These are phyloP conservation scores for Aspergillus uvarum DNA, from an alignment of 2,329 filamentous ascomycete genomes.

Conservation along the genomic window DNA sequence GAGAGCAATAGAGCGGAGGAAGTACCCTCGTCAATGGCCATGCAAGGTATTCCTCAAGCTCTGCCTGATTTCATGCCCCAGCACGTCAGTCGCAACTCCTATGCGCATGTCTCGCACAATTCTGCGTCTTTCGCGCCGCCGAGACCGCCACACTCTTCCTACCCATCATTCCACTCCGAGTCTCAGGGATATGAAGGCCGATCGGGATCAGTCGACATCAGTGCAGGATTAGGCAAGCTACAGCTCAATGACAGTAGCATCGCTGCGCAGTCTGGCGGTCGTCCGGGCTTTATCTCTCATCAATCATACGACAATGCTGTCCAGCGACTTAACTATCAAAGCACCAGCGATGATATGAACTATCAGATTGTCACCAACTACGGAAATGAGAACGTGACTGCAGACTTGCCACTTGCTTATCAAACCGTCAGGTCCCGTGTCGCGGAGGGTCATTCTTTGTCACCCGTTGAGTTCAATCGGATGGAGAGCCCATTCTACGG, in stretches of 20 bases:
- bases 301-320: slow-evolving; percentile 49
- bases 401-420: slow-evolving; percentile 36
- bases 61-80: slow-evolving; percentile 31
- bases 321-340: slow-evolving; percentile 45
- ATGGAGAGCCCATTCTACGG: slow-evolving; percentile 49
- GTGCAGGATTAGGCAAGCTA: slow-evolving; percentile 33
- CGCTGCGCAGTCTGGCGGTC: slow-evolving; percentile 32
- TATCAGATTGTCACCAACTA: slow-evolving; percentile 31
- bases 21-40: slow-evolving; percentile 28
- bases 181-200: slow-evolving; percentile 34
- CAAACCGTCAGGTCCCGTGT: slow-evolving; percentile 43
- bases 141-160: slow-evolving; percentile 38
- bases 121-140: slow-evolving; percentile 35
- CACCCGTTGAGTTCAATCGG: slow-evolving; percentile 49
- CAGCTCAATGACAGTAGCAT: slow-evolving; percentile 37
- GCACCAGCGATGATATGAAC: slow-evolving; percentile 26
- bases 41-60: slow-evolving; percentile 31
- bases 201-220: slow-evolving; percentile 34
- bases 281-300: slow-evolving; percentile 32
- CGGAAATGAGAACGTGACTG: slow-evolving; percentile 25
- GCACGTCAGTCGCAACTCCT: slow-evolving; percentile 25
- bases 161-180: slow-evolving; percentile 43
- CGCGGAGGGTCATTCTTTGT: slow-evolving; percentile 45
- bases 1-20: slow-evolving; percentile 34
- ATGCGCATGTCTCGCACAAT: slow-evolving; percentile 37